Base-by-base conservation (phyloP, 176 grass and related monocot species). In the Thinopyrum elongatum region DNA sequence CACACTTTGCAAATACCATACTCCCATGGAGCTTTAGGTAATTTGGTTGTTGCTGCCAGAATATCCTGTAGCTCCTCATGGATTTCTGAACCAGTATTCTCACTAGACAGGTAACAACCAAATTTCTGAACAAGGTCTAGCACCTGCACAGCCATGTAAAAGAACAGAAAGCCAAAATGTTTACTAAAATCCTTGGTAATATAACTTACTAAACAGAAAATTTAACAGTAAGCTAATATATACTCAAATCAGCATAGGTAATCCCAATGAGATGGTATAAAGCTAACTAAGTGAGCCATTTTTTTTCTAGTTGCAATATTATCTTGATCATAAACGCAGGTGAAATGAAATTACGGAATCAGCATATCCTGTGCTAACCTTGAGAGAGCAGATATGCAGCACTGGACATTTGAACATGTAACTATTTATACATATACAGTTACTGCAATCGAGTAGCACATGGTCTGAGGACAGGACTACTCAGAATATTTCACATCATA, bases 1-100 rank as follows among this genome's bases (percentile, higher is more conserved):
- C 93, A 98, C 27, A 95, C 94, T 91, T 98, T 98, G 84, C 96
- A 98, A 77, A 98, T 88, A 61, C 96, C 96, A 44, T 95, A 88
- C 84, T 98, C 96, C 96, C 96, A 98, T 70, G 96, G 96, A 72
- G 96, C 96, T 87, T 95, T 98, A 3, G 93, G 91, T 51, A 95
- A 79, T 49, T 90, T 89, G 65, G 81, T 89, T 76, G 83, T 21
- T 82, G 88, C 78, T 28, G 82, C 70, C 63, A 98, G 78, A 80
- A 85, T 82, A 90, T 91, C 86, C 84, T 88, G 90, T 79, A 98
- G 70, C 74, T 95, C 88, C 27, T 77, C 49, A 10, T 73, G 82
- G 22, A 83, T 85, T 83, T 88, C 83, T 63, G 80, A 81, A 79
- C 81, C 80, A 72, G 34, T 67, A 82, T 92, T 88, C 68, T 81